These are phyloP conservation scores for Starmerella tilneyi DNA, from an alignment of 805 yeast genomes.

Conservation along the genomic window DNA sequence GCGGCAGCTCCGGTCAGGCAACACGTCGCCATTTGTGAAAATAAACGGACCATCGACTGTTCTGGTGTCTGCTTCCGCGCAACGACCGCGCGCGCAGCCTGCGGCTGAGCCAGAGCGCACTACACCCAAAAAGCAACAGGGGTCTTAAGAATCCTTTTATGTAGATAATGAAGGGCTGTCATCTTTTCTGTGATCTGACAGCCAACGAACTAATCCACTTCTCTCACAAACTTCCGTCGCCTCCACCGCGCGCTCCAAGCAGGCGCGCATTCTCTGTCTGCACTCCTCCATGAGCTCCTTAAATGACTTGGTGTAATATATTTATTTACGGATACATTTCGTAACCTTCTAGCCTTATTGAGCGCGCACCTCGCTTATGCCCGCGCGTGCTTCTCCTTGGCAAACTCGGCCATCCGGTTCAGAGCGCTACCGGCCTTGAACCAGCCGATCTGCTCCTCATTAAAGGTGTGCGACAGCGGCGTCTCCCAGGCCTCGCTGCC, in stretches of 20 bases:
- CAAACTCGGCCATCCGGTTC: slow-evolving; percentile 71
- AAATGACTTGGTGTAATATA: background rate
- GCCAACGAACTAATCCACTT: no score
- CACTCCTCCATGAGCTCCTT: no score
- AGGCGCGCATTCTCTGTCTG: no score
- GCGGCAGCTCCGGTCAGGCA: slow-evolving; percentile 12
- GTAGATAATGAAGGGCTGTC: no score
- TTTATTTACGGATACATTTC: background rate
- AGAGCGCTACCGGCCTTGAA: slow-evolving; percentile 98
- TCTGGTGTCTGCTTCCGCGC: slow-evolving; percentile 20
- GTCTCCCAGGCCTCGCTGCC: slow-evolving; percentile 79
- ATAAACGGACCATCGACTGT: slow-evolving; percentile 25
- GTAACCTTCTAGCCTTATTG: no score
- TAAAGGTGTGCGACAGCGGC: slow-evolving; percentile 91
- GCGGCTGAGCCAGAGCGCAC: background rate
- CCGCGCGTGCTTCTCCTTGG: slow-evolving; percentile 19
- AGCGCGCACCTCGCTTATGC: background rate
- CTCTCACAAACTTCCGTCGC: no score
- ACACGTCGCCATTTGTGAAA: slow-evolving; percentile 15
- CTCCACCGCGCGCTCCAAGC: no score
- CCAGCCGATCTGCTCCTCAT: slow-evolving; percentile 95
- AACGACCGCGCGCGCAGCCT: background rate
- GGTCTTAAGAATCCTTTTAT: no score
- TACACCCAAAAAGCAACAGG: no score
- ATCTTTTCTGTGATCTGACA: no score